Conservation (phyloP, 495 filamentous ascomycete genomes). For the Aspergillus nanangensis region DNA sequence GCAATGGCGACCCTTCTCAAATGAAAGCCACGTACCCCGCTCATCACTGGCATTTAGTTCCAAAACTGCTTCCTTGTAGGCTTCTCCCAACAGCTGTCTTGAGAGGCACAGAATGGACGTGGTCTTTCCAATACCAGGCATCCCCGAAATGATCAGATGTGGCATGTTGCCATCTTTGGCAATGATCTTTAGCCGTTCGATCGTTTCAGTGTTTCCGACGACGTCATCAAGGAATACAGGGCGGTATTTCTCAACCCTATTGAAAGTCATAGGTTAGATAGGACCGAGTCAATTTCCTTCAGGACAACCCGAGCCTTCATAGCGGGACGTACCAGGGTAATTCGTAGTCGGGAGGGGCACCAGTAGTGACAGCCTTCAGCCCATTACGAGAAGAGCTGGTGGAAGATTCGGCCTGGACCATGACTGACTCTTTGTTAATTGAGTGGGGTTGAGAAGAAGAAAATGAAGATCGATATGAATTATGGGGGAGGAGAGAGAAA, state of each 20-base stretch:
- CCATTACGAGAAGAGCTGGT: constrained; percentile 65
- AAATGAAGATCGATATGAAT: background rate
- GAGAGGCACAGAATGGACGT: constrained; percentile 93
- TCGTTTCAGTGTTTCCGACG: constrained; percentile 94
- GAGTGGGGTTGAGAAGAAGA: background rate
- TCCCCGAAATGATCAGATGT: constrained; percentile 97
- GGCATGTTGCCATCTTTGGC: constrained; percentile 99
- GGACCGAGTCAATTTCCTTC: background rate
- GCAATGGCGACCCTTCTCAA: too few species aligned
- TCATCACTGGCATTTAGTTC: constrained; percentile 97
- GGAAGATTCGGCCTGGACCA: constrained; percentile 70
- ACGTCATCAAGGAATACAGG: constrained; percentile 93
- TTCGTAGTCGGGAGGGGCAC: constrained; percentile 67
- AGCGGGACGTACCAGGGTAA: constrained; percentile 71
- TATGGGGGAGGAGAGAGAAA: background rate
- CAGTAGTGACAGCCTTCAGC: constrained; percentile 57
- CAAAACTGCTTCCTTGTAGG: constrained; percentile 96
- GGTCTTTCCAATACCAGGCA: constrained; percentile 99
- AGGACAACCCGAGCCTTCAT: constrained; percentile 1
- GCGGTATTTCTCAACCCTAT: constrained; percentile 97
- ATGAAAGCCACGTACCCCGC: constrained; percentile 52
- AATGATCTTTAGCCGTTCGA: constrained; percentile 97
- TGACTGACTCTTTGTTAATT: too few species aligned
- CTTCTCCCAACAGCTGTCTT: constrained; percentile 82
- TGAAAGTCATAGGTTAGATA: too few species aligned